Evolutionary conservation across 805 yeast species (phyloP), one percentile per base, ranked within the genome.

Genomic region (Candida bentonensis): DNA sequence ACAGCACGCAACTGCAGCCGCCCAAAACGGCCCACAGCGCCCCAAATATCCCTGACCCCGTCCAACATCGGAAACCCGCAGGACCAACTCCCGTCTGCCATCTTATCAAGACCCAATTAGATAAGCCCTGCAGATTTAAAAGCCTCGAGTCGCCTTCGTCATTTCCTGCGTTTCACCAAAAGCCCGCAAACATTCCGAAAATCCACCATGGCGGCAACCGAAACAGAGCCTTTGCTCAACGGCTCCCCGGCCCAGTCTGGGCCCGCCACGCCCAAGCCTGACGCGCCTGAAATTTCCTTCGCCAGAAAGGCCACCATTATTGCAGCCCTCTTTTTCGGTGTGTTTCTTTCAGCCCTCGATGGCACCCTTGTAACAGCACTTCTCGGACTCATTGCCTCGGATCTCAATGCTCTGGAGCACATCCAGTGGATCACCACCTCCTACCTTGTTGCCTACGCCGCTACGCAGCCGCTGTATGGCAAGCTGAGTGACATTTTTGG

Each of bases 391-490:
- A 76, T 76, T 26, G 79, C 80, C 13, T 67, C 76, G 3, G 73
- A 73, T 22, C 69, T 77, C 57, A 61, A 72, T 42, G 72, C 72
- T 42, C 65, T 74, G 21, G 62, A 66, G 15, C 52, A 67, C 11
- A 61, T 72, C 4, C 58, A 73, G 1, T 79, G 86, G 85, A 78
- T 81, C 3, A 83, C 84, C 3, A 74, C 84, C 0, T 71, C 81
- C 1, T 74, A 78, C 41, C 62, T 81, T 30, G 58, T 81, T 30
- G 76, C 85, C 2, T 74, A 73, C 45, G 72, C 81, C 1, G 79
- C 81, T 2, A 77, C 78, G 54, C 85, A 79, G 57, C 85, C 83
- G 0, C 57, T 80, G 20, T 77, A 74, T 44, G 87, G 86, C 2
- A 71, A 78, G 44, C 61, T 79, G 15, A 70, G 79, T 39, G 87